Evolutionary conservation across 306 rosid genomes (phyloP).

Genomic region (Macrotyloma uniflorum): DNA sequence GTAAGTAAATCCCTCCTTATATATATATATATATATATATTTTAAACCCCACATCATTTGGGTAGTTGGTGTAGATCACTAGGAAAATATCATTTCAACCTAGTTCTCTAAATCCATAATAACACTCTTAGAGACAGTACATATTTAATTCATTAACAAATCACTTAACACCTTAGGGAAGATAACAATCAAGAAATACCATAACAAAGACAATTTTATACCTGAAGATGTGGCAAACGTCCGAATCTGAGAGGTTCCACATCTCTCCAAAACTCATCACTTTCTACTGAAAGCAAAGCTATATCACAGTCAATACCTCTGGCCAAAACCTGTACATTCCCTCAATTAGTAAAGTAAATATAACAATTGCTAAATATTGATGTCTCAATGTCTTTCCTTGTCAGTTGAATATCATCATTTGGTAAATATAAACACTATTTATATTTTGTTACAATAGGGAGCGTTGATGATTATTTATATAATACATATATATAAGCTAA

Average conservation of each 20-base stretch:
- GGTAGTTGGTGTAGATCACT: not conserved
- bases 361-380: conserved; percentile 10
- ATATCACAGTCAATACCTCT: conserved; percentile 93
- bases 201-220: conserved; percentile 38
- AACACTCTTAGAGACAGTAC: conserved; percentile 12
- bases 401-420: not conserved
- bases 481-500: no score
- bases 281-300: conserved; percentile 98
- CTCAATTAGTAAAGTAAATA: conserved; percentile 48
- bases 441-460: no score
- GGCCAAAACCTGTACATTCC: conserved; percentile 82
- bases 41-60: conserved; percentile 15
- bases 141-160: conserved; percentile 27
- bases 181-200: conserved; percentile 22
- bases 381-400: conserved; percentile 8
- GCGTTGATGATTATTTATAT: no score
- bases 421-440: no score
- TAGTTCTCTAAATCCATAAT: conserved; percentile 3
- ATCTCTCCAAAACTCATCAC: conserved; percentile 86
- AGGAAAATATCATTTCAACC: conserved; percentile 35
- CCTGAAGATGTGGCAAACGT: conserved; percentile 95
- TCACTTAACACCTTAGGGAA: conserved; percentile 23
- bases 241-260: conserved; percentile 86
- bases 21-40: not conserved
- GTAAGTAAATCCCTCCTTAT: no score